Evolutionary conservation across 768 basidiomycete genomes (phyloP), one percentile per base, ranked within the genome.

Genomic region (Calvatia gigantea): DNA sequence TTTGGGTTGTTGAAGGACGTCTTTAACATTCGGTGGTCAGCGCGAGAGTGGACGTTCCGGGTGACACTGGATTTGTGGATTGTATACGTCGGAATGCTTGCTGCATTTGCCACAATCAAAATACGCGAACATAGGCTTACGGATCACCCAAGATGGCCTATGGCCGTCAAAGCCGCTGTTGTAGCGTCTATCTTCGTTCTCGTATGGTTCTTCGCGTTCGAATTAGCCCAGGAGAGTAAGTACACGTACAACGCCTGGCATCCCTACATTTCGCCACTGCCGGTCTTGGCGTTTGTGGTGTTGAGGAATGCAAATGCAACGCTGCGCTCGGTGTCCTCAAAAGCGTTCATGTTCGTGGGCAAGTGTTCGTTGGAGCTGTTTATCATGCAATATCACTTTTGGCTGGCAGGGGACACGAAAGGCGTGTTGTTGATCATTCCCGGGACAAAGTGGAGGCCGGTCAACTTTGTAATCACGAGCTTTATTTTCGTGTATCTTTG

Each of bases 361-460:
- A 84, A 76, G 65, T 94, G 91, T 70, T 94, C 92, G 4, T 78
- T 96, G 51, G 94, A 97, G 70, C 88, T 92, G 0, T 97, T 94
- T 68, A 88, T 95, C 64, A 81, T 95, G 56, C 93, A 96, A 65
- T 95, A 86, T 67, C 92, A 91, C 63, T 72, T 91, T 41, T 94
- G 90, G 90, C 75, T 94, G 31, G 92, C 89, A 0, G 89, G 79
- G 3, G 91, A 94, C 63, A 91, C 87, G 29, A 89, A 89, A 67
- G 88, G 89, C 15, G 76, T 95, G 56, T 77, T 96, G 21, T 70
- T 93, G 45, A 79, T 94, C 47, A 73, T 95, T 41, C 91, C 91
- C 0, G 87, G 89, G 12, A 83, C 82, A 1, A 69, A 67, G 41
- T 88, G 86, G 80, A 80, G 93, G 25, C 78, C 83, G n/a, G 43